A percentile compares a stretch with the other conserved stretches of the same genome.
Evolutionary conservation across 192 early-diverging fungal species (phyloP).

Genomic region (Rhizophagus clarus): DNA sequence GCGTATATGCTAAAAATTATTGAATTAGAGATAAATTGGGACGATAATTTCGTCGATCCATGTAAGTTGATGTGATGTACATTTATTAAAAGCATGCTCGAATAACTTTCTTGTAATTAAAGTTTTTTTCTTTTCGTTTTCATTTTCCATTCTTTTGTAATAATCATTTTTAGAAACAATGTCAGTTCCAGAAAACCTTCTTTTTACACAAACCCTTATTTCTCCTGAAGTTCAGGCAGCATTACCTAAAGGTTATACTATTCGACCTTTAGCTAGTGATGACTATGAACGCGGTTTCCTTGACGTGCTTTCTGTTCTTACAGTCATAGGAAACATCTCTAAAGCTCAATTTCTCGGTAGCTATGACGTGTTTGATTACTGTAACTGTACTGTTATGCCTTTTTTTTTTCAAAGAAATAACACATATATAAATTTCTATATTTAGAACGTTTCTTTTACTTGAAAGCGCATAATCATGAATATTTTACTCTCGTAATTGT

Average conservation of each 20-base stretch:
- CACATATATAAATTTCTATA: not conserved
- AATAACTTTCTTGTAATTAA: not conserved
- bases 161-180: not conserved
- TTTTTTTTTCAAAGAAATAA: not conserved
- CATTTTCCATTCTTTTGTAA: too few relatives aligned
- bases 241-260: constrained; percentile 64
- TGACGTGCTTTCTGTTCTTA: constrained; percentile 65
- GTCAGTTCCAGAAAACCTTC: constrained; percentile 32
- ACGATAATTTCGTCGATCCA: too few relatives aligned
- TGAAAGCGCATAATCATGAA: constrained; percentile 77
- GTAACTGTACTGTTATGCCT: not conserved
- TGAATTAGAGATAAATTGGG: too few relatives aligned
- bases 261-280: constrained; percentile 63
- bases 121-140: not conserved
- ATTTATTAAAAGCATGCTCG: too few relatives aligned
- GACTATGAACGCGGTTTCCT: constrained; percentile 81
- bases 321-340: constrained; percentile 72
- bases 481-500: constrained; percentile 85
- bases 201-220: constrained; percentile 69
- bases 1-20: too few relatives aligned
- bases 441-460: constrained; percentile 71
- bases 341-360: constrained; percentile 69
- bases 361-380: not conserved
- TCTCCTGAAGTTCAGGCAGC: constrained; percentile 65
- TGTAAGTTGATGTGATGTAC: too few relatives aligned